Conservation (phyloP, 1,284 basidiomycete species). For the Sphaerobolus stellatus region DNA sequence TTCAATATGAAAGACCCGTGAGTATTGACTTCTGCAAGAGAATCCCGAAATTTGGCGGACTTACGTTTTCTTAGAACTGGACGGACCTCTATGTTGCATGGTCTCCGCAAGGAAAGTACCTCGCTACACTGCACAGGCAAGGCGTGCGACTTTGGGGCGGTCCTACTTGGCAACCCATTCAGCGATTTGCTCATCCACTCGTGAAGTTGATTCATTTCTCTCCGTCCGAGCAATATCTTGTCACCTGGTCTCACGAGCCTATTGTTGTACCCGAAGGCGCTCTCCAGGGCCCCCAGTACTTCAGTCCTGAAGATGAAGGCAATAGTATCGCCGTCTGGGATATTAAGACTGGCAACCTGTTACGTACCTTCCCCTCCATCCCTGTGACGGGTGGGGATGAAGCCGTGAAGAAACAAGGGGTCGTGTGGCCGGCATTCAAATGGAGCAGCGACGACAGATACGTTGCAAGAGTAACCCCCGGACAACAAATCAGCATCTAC, state of each 20-base stretch:
- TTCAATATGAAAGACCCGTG: constrained; percentile 73
- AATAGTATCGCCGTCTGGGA: constrained; percentile 99
- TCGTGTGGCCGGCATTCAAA: constrained; percentile 95
- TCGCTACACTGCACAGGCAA: constrained; percentile 93
- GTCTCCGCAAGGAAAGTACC: constrained; percentile 94
- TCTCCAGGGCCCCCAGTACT: constrained; percentile 79
- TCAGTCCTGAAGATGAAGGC: constrained; percentile 94
- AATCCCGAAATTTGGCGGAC: background rate
- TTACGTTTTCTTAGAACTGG: constrained; percentile 65
- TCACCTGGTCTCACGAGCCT: constrained; percentile 97
- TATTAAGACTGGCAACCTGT: constrained; percentile 87
- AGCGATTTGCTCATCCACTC: constrained; percentile 93
- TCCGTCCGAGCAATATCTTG: constrained; percentile 94
- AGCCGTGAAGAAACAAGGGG: constrained; percentile 67
- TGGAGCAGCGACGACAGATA: constrained; percentile 98
- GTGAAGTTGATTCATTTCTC: constrained; percentile 98
- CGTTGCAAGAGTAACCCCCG: constrained; percentile 86
- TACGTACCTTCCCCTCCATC: constrained; percentile 88
- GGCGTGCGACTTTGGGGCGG: constrained; percentile 98
- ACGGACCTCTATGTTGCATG: constrained; percentile 97
- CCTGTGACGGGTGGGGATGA: constrained; percentile 41
- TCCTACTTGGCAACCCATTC: constrained; percentile 79
- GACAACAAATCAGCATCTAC: constrained; percentile 94
- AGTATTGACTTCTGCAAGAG: constrained; percentile 23
- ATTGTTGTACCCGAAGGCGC: constrained; percentile 86